Base-by-base conservation (phyloP, 208 protist genomes). In the Leishmania tropica region DNA sequence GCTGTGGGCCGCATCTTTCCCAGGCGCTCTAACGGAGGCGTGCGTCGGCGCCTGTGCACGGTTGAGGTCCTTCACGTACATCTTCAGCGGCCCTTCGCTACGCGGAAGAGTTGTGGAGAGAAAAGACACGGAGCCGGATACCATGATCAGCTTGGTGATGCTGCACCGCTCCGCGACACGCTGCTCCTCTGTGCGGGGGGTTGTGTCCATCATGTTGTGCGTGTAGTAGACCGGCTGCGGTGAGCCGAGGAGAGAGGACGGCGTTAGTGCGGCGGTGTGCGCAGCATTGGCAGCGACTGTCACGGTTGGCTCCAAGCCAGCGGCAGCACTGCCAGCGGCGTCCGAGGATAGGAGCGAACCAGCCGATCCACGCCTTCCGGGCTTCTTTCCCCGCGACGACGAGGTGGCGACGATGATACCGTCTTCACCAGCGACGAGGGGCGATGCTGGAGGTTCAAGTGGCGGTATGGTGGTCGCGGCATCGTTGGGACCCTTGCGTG, bases 81-180 rank as follows among this genome's bases (percentile, higher is more conserved):
- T 83, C 37, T 92, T 83, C 42, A 96, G 75, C 54, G 71, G 76
- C 7, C 62, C 82, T 53, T 90, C 81, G 28, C 87, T 88, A 67
- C 83, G 79, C 15, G 92, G 90, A 21, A 93, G 72, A 5, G 86
- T 82, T 28, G 84, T 87, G 85, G 96, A 97, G 48, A 97, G 88
- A 40, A 87, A 94, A 0, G 88, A 87, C 17, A 97, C 83, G 5
- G 89, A 93, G 58, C 94, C 90, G 40, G 94, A 94, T 2, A 95
- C 83, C 85, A 97, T 92, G 68, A 96, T 95, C 15, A 97, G 88
- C 83, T 96, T 96, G 13, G 90, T 95, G n/a, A 96, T 87, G 78
- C 89, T 95, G 71, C 88, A 86, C 21, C 94, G 90, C 81, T 97
- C 91, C 17, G 87, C 87, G 15, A 94, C 76, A 31, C 91, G 80